These are phyloP conservation scores for Spinellus fusiger DNA, from an alignment of 192 early-diverging fungal genomes.

Conservation along the genomic window DNA sequence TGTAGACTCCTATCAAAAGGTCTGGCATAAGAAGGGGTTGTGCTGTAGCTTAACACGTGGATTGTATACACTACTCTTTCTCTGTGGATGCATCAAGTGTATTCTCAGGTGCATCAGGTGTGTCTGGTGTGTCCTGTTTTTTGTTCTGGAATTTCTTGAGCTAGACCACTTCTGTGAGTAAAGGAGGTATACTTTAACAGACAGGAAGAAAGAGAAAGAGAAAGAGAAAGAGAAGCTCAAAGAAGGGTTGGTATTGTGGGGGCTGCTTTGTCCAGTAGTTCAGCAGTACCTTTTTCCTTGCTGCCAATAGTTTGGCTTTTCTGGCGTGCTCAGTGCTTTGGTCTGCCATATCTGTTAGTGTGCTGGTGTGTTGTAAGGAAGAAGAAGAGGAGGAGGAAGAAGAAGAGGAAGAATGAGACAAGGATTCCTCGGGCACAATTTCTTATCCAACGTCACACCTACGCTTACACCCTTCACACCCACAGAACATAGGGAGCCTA, in stretches of 20 bases:
- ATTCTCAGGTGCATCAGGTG: background rate
- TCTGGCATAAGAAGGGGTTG: too few relatives aligned
- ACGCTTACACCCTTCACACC: too few relatives aligned
- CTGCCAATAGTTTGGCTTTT: constrained; percentile 24
- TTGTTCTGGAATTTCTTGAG: background rate
- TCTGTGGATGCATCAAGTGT: background rate
- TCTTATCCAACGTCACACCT: background rate
- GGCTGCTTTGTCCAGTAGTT: background rate
- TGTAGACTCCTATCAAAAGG: too few relatives aligned
- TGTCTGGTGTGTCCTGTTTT: background rate
- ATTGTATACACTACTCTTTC: background rate
- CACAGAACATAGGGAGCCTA: too few relatives aligned
- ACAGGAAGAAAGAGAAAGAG: too few relatives aligned
- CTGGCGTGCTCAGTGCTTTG: constrained; percentile 14
- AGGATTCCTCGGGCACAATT: background rate
- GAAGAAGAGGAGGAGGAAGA: background rate
- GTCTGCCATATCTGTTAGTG: too few relatives aligned
- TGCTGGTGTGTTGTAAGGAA: background rate
- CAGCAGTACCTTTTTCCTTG: constrained; percentile 20
- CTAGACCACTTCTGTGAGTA: background rate
- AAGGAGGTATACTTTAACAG: background rate
- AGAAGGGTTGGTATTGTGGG: background rate
- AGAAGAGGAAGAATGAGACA: background rate
- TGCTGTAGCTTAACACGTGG: background rate
- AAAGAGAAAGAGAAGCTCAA: too few relatives aligned